A percentile compares a stretch with the other conserved stretches of the same genome.
These are phyloP conservation scores for Schizophyllum amplum DNA, from an alignment of 1,284 basidiomycete genomes.

Conservation along the genomic window DNA sequence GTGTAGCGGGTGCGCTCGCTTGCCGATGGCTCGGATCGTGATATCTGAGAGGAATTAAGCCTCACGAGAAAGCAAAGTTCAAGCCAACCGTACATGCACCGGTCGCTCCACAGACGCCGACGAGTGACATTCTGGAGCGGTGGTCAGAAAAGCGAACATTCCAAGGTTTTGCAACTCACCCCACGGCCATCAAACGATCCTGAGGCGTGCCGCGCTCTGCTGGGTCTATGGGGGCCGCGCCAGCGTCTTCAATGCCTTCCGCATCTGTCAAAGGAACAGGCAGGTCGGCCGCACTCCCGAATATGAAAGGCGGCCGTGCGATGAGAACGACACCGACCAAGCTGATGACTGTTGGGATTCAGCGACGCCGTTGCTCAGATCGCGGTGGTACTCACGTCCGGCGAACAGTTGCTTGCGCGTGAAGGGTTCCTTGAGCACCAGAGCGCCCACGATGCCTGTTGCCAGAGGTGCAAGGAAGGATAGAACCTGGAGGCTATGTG, in stretches of 20 bases:
- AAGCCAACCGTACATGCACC: slow-evolving; percentile 42
- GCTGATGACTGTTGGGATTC: slow-evolving; percentile 34
- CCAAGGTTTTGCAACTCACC: too few relatives aligned
- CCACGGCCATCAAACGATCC: slow-evolving; percentile 43
- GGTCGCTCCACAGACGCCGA: slow-evolving; percentile 56
- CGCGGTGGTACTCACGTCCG: slow-evolving; percentile 38
- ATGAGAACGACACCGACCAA: slow-evolving; percentile 59
- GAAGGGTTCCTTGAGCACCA: slow-evolving; percentile 63
- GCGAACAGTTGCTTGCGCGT: slow-evolving; percentile 51
- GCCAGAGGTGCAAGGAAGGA: slow-evolving; percentile 68
- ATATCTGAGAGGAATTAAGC: slow-evolving; percentile 16
- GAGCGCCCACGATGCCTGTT: slow-evolving; percentile 59
- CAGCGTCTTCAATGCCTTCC: slow-evolving; percentile 3
- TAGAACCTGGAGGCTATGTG: slow-evolving; percentile 32
- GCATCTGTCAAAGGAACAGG: slow-evolving; percentile 2
- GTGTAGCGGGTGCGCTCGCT: slow-evolving; percentile 67
- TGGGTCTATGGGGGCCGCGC: slow-evolving; percentile 10
- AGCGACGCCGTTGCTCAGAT: not conserved
- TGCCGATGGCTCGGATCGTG: slow-evolving; percentile 64
- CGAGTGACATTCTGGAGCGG: slow-evolving; percentile 39
- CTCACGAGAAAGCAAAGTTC: not conserved
- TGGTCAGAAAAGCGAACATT: too few relatives aligned
- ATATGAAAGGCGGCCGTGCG: slow-evolving; percentile 42
- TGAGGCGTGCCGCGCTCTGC: slow-evolving; percentile 25
- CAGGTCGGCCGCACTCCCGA: slow-evolving; percentile 22